Percentiles rank a stretch among this genome's conserved stretches.
Conservation (phyloP, 2,329 filamentous ascomycete genomes). For the Trichoderma brevicompactum region DNA sequence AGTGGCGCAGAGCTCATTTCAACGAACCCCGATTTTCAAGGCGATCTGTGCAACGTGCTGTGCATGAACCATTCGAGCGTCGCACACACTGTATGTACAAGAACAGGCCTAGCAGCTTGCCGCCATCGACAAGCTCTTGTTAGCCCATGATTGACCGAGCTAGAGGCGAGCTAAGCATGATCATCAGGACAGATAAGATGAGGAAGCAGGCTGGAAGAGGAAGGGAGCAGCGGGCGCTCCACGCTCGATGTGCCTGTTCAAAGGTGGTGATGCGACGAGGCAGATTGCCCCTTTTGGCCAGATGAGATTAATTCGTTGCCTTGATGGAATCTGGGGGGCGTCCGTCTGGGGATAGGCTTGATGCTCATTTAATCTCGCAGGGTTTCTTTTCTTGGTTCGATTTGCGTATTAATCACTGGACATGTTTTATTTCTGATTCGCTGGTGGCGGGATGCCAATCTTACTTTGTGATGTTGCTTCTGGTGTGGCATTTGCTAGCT, state of each 20-base stretch:
- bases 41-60: not conserved
- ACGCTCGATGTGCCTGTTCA: not conserved
- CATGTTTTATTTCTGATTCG: not conserved
- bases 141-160: not conserved
- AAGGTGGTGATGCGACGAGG: conserved; percentile 5
- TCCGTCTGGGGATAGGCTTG: not conserved
- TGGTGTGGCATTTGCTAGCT: not conserved
- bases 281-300: conserved; percentile 1
- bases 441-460: not conserved
- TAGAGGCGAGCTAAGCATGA: not conserved
- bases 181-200: conserved; percentile 7
- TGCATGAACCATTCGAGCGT: not conserved
- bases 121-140: not conserved
- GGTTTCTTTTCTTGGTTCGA: not conserved
- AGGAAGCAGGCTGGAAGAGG: not conserved
- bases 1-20: conserved; percentile 1
- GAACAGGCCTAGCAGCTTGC: not conserved
- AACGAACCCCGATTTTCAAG: not conserved
- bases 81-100: not conserved
- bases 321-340: not conserved
- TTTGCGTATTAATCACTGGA: not conserved
- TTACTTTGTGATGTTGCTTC: not conserved
- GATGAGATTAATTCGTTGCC: conserved; percentile 5
- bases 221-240: conserved; percentile 6
- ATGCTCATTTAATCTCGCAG: not conserved